Evolutionary conservation across 2,329 filamentous ascomycete species (phyloP), one percentile per base, ranked within the genome.

Genomic region (Apiospora koreana): DNA sequence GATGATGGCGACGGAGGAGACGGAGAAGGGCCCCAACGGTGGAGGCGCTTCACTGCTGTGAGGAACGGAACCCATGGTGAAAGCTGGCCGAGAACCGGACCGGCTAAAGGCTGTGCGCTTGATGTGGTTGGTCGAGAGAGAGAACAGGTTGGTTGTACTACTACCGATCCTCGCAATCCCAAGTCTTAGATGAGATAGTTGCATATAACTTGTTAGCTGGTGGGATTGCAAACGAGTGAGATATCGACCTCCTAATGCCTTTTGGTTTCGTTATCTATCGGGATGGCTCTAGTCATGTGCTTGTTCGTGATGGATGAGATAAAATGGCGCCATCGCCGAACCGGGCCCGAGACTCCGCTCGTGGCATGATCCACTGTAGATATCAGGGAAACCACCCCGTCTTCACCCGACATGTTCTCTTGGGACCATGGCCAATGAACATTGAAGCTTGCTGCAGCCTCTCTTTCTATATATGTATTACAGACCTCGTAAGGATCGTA

Each of bases 1-100:
- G 74, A 98, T 89, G 71, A 98, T 86, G 74, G 93, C 94, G 73
- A 97, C 85, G 64, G 81, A 88, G 71, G 85, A 85, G 66, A 93
- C 86, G 72, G 83, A 73, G 77, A 89, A 89, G 4, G 69, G 69
- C 4, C 67, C 54, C 9, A 73, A 70, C 42, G 45, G 65, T n/a
- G 46, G 70, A 31, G 31, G 38, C 42, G 65, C 9, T 14, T 62
- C 54, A 18, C 31, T 38, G 54, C 18, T 62, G 16, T 62, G 31
- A 68, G 16, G 67, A 43, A 72, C 31, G 23, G 74, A 74, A 41
- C 72, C 76, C 76, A 76, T 77, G 58, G 18, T 65, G 42, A 38
- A 28, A 54, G 25, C 62, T 46, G 62, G 62, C 42, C 43, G 43
- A 16, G 25, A 21, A 35, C 28, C 28, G 50, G 50, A 35, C 50